Evolutionary conservation across 1,284 basidiomycete genomes (phyloP), one percentile per base, ranked within the genome.

Genomic region (Termitomyces sp.): DNA sequence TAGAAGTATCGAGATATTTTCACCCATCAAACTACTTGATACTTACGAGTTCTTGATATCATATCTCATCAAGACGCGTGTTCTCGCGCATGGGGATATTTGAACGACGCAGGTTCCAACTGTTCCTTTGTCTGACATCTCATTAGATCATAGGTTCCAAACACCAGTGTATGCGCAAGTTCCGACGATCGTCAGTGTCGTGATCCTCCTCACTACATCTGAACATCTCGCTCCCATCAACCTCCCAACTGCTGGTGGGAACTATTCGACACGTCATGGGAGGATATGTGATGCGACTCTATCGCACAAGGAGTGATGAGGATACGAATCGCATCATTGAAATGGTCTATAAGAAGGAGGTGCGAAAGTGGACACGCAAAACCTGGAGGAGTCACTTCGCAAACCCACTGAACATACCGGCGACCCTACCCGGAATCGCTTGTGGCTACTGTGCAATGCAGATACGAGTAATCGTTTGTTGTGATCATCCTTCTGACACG

Each of bases 141-240:
- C 43, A 46, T 33, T 30, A 35, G 30, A 46, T 26, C 34, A 35
- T 61, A 95, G 93, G 16, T 74, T 96, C 38, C 92, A 96, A 69
- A 94, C 95, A 1, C 90, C 93, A 0, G 86, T 95, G 0, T 95
- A 95, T 66, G 87, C 91, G 0, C 83, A 91, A 11, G 82, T 95
- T 4, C 91, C 93, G 7, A 88, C 89, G 1, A 87, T 97, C 24
- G 93, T 95, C 28, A 86, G 88, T 64, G 88, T 92, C 0, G 82
- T 89, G 1, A 93, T 96, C 51, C 74, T 92, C 35, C 80, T 95
- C 37, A 78, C 89, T 0, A 4, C 77, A 86, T 46, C 69, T 86
- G 10, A 73, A 72, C n/a, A 82, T 94, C 21, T 68, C 88, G 0
- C 75, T 95, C 1, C 92, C 92, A 0, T 80, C 81, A 1, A 71